These are phyloP conservation scores for Candida multigemmis DNA, from an alignment of 805 yeast species.

Conservation along the genomic window DNA sequence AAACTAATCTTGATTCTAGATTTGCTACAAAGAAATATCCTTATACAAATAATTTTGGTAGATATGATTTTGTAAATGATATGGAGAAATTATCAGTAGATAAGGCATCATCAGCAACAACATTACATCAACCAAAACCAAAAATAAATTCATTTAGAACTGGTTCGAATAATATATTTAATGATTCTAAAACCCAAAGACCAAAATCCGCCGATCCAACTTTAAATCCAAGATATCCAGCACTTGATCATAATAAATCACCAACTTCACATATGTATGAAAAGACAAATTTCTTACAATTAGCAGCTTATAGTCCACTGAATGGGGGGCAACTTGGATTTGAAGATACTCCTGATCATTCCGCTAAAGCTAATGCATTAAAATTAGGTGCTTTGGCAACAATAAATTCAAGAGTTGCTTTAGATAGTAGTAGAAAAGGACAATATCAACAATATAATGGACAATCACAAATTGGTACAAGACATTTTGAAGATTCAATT, in stretches of 20 bases:
- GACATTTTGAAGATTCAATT: slow-evolving; percentile 22
- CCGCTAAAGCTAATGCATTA: slow-evolving; percentile 36
- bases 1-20: slow-evolving; percentile 35
- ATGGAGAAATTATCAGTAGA: neutral
- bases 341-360: slow-evolving; percentile 12
- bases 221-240: slow-evolving; percentile 8
- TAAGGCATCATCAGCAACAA: slow-evolving; percentile 2
- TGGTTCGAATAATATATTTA: slow-evolving; percentile 9
- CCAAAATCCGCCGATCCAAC: slow-evolving; percentile 41
- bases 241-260: slow-evolving; percentile 24
- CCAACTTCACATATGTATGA: slow-evolving; percentile 35
- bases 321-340: slow-evolving; percentile 8
- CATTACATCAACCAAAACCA: slow-evolving; percentile 32
- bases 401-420: slow-evolving; percentile 46
- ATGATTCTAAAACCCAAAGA: slow-evolving; percentile 14
- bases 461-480: slow-evolving; percentile 2
- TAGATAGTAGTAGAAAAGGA: slow-evolving; percentile 30
- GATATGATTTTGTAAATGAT: neutral
- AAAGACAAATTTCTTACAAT: slow-evolving; percentile 34
- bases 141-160: slow-evolving; percentile 19
- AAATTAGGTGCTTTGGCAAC: slow-evolving; percentile 63
- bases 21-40: slow-evolving; percentile 11
- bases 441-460: slow-evolving; percentile 8
- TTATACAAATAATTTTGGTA: slow-evolving; percentile 1
- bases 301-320: slow-evolving; percentile 18